phyloP scores from a whole-genome alignment of 2,329 filamentous ascomycete genomes.

The Phialophora macrospora region DNA sequence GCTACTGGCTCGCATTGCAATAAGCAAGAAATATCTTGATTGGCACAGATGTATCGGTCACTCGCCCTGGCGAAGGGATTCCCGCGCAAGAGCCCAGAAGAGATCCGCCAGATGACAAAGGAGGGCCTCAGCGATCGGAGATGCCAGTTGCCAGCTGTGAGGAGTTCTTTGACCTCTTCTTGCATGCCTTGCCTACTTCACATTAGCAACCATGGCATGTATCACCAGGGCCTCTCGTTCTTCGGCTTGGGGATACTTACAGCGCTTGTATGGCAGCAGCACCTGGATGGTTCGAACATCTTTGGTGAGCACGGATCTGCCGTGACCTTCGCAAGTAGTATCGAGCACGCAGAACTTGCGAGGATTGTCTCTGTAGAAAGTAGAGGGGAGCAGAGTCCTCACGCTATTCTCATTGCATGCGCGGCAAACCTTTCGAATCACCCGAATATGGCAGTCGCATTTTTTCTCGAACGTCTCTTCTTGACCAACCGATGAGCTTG shows the following conservation, averaged over 20 bases:
- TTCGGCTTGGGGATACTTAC: not conserved
- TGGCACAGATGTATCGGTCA: not conserved
- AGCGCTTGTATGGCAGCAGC: not conserved
- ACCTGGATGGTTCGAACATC: not conserved
- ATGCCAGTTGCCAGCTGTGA: not conserved
- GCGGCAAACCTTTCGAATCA: not conserved
- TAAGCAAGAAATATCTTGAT: not conserved
- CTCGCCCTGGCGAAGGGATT: not conserved
- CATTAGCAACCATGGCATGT: not conserved
- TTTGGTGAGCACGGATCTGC: not conserved
- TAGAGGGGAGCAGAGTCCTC: not conserved
- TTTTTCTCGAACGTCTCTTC: not conserved
- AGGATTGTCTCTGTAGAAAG: not conserved
- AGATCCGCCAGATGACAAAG: not conserved
- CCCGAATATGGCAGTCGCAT: not conserved
- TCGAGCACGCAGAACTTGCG: not conserved
- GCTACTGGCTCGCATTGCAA: not conserved
- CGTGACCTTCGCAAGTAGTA: not conserved
- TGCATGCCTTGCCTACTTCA: not conserved
- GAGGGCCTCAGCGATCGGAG: not conserved
- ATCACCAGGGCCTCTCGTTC: not conserved
- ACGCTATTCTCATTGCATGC: not conserved
- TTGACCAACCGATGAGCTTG: not conserved
- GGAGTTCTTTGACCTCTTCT: not conserved
- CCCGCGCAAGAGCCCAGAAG: not conserved